Base-by-base conservation (phyloP, 345 rosid genomes). In the Nephelium lappaceum region DNA sequence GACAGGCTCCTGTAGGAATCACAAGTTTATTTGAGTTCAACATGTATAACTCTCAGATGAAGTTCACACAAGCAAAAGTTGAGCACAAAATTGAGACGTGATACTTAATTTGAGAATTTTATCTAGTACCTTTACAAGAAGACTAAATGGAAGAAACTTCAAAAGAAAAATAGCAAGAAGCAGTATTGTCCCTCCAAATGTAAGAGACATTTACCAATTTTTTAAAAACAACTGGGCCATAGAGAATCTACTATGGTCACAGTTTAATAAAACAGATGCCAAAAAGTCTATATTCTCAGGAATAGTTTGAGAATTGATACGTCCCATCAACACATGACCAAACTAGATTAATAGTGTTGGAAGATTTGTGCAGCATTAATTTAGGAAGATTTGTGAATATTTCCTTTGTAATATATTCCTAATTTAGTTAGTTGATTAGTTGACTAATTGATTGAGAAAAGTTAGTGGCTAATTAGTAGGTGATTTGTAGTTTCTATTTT, bases 1-100 rank as follows among this genome's bases (percentile, higher is more conserved):
- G 58, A 95, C 98, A 36, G 99, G 99, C 88, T 95, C 99, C 99
- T 93, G 73, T 71, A 25, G 15, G 24, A 63, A 82, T 73, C 19
- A 78, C 42, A n/a, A 45, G 65, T 51, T 72, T 58, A 60, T 42
- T 66, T 41, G 4, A 45, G 51, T 45, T 45, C 4, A 8, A 8
- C 18, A 51, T 51, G 18, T 11, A 51, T 51, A 11, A 11, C 4
- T 51, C 0, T 51, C 10, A 51, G 57, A n/a, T 47, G 66, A 67
- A 72, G 51, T 38, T 77, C 38, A 72, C 36, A 62, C 18, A 51
- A 53, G 61, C 9, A 41, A 21, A 41, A 23, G 15, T 62, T 1
- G 25, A 47, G 67, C 27, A 25, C 9, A 21, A 15, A 31, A 57
- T 43, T 45, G 47, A 18, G 67, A 63, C 36, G n/a, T 63, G 67